Base-by-base conservation (phyloP, 192 early-diverging fungal species). In the Umbelopsis isabellina region DNA sequence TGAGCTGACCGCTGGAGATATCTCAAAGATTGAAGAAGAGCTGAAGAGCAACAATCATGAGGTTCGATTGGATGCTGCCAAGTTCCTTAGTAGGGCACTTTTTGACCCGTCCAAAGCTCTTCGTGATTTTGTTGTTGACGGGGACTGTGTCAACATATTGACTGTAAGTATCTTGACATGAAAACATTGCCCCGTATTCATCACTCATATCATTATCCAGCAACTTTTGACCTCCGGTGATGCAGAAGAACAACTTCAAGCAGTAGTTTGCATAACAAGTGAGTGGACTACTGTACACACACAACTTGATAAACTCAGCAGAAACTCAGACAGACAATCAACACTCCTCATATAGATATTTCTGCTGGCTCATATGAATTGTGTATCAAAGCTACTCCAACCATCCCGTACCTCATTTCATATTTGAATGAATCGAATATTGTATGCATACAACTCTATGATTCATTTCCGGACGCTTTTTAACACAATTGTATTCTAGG, bases 361-460 rank as follows among this genome's bases (percentile, higher is more conserved):
- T 68, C 76, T 67, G 76, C 76, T 73, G 76, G 76, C 4, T 64
- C 76, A 12, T 78, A 78, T 22, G 68, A 73, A 15, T 51, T 78
- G 13, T 78, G 76, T 55, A 25, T 70, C 22, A 70, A 73, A 35
- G 69, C 71, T 18, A 49, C 73, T 33, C 45, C 64, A 46, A 51
- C 68, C 16, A 50, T 70, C 16, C 76, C 76, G 35, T 70, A 73
- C n/a, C 55, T 61, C 33, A 30, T 61, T 12, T 61, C 55, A 4
- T 61, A 61, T 61, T 30, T 61, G 27, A 61, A 61, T 8, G 55
- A 61, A 61, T 27, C 27, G 1, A 61, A 61, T 12, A 12, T 61
- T 11, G 55, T 61, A 61, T 33, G 55, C 37, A 15, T 35, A 41
- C 4, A 35, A 61, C 5, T 25, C 7, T 37, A 15, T 1, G 6